phyloP scores from a whole-genome alignment of 2,329 filamentous ascomycete species.

The Pseudocercospora fuligena region DNA sequence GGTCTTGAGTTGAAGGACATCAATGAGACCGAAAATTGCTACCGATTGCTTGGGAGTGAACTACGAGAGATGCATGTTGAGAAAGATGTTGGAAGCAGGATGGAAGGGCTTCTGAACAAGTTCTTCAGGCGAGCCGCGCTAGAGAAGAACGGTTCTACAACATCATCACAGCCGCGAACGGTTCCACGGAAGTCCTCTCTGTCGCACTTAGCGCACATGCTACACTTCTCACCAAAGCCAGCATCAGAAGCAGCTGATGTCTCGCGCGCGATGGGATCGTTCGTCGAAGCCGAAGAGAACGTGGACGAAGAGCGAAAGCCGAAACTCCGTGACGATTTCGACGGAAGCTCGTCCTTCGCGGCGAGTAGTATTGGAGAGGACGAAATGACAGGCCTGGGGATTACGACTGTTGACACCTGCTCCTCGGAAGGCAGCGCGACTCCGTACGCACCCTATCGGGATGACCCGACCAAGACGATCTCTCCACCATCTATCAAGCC shows the following conservation, averaged over 20 bases:
- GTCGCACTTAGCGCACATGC: not conserved
- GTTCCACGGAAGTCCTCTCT: constrained; percentile 7
- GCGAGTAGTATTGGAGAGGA: constrained; percentile 5
- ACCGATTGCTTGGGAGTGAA: not conserved
- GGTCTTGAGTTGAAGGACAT: constrained; percentile 1
- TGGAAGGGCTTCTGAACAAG: not conserved
- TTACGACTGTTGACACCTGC: not conserved
- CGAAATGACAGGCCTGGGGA: constrained; percentile 2
- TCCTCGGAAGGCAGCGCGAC: not conserved
- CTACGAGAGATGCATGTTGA: not conserved
- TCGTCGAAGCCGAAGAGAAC: not conserved
- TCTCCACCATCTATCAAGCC: not conserved
- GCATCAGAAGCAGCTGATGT: not conserved
- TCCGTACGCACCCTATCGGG: not conserved
- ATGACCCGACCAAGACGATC: not conserved
- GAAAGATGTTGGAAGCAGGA: not conserved
- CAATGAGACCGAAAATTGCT: not conserved
- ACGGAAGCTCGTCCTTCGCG: constrained; percentile 6
- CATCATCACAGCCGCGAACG: not conserved
- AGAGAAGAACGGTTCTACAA: not conserved
- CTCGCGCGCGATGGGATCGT: not conserved
- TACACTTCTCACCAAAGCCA: not conserved
- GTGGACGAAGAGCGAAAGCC: not conserved
- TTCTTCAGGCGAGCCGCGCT: not conserved
- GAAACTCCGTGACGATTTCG: not conserved